Evolutionary conservation across 2,329 filamentous ascomycete species (phyloP).

Genomic region (Paecilomyces fulvus): DNA sequence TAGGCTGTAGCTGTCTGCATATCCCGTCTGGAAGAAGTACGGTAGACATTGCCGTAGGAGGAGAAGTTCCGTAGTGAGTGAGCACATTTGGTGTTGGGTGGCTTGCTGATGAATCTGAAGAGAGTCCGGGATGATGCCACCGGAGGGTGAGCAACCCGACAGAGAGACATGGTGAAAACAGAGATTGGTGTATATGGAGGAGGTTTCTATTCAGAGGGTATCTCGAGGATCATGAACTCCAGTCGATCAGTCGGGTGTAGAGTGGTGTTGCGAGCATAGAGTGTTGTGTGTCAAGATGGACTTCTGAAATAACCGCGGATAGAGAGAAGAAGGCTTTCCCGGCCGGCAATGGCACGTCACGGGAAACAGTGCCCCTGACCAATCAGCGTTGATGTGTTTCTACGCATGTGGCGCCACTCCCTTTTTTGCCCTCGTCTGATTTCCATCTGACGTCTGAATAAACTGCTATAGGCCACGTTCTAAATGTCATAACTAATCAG

Average conservation of each 20-base stretch:
- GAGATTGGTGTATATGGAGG: not conserved
- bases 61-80: constrained; percentile 41
- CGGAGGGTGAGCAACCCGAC: constrained; percentile 25
- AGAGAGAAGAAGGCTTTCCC: constrained; percentile 12
- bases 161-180: constrained; percentile 30
- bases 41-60: constrained; percentile 30
- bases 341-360: not conserved
- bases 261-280: constrained; percentile 5
- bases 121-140: constrained; percentile 42
- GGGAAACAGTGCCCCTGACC: constrained; percentile 10
- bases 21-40: constrained; percentile 47
- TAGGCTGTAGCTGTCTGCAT: constrained; percentile 60
- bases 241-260: constrained; percentile 4
- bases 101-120: constrained; percentile 29
- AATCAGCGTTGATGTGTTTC: constrained; percentile 33
- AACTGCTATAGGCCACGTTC: not conserved
- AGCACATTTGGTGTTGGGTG: constrained; percentile 30
- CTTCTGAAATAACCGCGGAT: constrained; percentile 10
- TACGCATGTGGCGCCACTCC: constrained; percentile 28
- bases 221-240: constrained; percentile 11
- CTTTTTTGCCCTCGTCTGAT: not conserved
- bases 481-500: not conserved
- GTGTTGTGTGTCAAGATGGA: constrained; percentile 7
- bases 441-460: not conserved
- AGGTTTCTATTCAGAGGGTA: constrained; percentile 1